Base-by-base conservation (phyloP, 805 yeast species). In the Blastobotrys robertii region DNA sequence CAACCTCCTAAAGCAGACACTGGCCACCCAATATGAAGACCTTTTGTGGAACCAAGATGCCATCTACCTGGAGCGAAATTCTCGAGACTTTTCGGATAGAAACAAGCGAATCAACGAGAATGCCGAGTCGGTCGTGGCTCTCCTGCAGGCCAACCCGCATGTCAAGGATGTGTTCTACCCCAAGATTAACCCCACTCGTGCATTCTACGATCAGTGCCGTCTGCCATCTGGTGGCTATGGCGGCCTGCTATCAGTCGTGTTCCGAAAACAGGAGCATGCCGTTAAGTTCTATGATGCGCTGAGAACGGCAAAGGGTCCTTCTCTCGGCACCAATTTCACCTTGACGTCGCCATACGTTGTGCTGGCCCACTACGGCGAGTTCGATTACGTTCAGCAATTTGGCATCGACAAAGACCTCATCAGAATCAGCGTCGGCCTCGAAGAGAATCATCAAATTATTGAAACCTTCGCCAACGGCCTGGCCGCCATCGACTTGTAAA, bases 31-130 rank as follows among this genome's bases (percentile, higher is more conserved):
- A 58, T 84, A 78, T 52, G 79, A 72, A 49, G 96, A 88, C 55
- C 63, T 70, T 5, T 73, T 84, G 50, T 92, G 97, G 96, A 85
- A 80, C 29, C 95, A 88, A 63, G 98, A 92, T 63, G 95, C 95
- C 1, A 76, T 92, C 43, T 81, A 81, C 56, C 64, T 92, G 56
- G 98, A 92, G 62, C 73, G 95, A 57, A 92, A 92, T 66, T 85
- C 95, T 3, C 76, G 97, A 47, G 97, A 92, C 62, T 88, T 85
- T 57, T 77, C 74, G 29, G 65, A 65, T 16, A 71, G 97, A 54
- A 79, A 73, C 28, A 49, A 56, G 14, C 63, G 62, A 22, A 64
- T 65, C 43, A 66, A 67, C 42, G 45, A 45, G 5, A 69, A 66
- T 37, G 61, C 70, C 11, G 66, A 59, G 45, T 64, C 67, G 1